Percentiles rank a stretch among this genome's conserved stretches.
Conservation (phyloP, 345 rosid species). For the Melaleuca quinquenervia region DNA sequence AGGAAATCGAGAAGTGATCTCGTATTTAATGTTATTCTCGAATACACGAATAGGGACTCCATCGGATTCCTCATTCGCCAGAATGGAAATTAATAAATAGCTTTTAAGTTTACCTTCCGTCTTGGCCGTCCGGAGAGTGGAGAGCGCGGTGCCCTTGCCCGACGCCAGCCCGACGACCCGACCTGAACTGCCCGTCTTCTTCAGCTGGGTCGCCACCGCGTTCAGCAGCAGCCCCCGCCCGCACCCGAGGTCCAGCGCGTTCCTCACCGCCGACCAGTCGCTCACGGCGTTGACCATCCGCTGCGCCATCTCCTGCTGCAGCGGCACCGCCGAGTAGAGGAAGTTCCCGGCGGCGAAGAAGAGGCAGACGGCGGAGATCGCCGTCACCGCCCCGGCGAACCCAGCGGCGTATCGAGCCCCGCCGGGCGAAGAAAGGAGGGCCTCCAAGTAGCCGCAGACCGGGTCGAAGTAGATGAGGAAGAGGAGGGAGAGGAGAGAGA, state of each 20-base stretch:
- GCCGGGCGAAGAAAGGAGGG: constrained; percentile 28
- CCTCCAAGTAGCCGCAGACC: constrained; percentile 39
- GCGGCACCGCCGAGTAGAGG: constrained; percentile 68
- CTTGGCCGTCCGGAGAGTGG: constrained; percentile 87
- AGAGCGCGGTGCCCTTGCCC: constrained; percentile 56
- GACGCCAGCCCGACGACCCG: constrained; percentile 94
- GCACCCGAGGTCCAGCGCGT: constrained; percentile 87
- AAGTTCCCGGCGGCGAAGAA: constrained; percentile 81
- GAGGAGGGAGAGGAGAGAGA: constrained; percentile 48
- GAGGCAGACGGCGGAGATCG: constrained; percentile 64
- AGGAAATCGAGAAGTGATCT: background rate
- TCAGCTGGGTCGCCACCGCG: constrained; percentile 90
- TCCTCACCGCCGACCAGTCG: constrained; percentile 92
- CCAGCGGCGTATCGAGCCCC: constrained; percentile 70
- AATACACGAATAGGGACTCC: background rate
- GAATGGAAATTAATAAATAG: background rate
- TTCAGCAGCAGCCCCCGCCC: constrained; percentile 85
- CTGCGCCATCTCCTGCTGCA: constrained; percentile 85
- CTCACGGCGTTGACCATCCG: constrained; percentile 72
- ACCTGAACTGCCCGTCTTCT: constrained; percentile 89
- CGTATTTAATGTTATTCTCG: background rate
- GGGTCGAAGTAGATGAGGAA: constrained; percentile 69
- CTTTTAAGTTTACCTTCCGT: constrained; percentile 49
- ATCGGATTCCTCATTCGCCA: background rate
- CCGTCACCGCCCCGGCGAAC: constrained; percentile 64